Base-by-base conservation (phyloP, 2,329 filamentous ascomycete species). In the Teratosphaeria destructans region DNA sequence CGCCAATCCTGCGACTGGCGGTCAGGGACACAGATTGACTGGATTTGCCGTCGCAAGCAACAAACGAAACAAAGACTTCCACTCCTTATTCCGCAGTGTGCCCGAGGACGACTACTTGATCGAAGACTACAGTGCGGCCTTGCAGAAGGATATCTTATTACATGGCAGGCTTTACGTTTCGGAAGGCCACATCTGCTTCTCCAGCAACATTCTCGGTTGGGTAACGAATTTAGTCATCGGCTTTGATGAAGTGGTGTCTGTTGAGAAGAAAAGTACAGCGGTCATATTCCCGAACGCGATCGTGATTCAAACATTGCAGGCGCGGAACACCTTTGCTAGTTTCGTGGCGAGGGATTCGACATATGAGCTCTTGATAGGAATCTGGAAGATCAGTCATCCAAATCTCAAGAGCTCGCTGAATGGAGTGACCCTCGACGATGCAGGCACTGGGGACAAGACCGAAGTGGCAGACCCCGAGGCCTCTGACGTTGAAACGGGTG, bases 201-300 rank as follows among this genome's bases (percentile, higher is more conserved):
- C 92, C 69, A 97, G 94, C 78, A 99, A 99, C 72, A 99, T 99
- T 65, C 83, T 99, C 54, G 94, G 94, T 58, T 99, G 94, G 94
- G 89, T 95, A 26, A 99, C 94, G 0, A 99, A 94, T 1, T 79
- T 99, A 52, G 93, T 99, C 57, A 96, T 99, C 78, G 95, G 91
- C 73, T 99, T 99, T 72, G 94, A 99, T 70, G 94, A 99, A 74
- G 90, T 99, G 60, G 90, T 97, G 23, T 91, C 93, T 0, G 89
- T 99, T 7, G 94, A 99, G 75, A 97, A 97, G 77, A 89, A 95
- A 73, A 96, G 86, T 71, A 99, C 94, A 0, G 94, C 94, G 0
- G 81, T 99, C 61, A 81, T 99, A 1, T 97, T 99, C 76, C 95
- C 95, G 61, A 99, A 99, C 70, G 95, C 93, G 3, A 89, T 99